Evolutionary conservation across 495 filamentous ascomycete genomes (phyloP).

Genomic region (Penicillium turbatum): DNA sequence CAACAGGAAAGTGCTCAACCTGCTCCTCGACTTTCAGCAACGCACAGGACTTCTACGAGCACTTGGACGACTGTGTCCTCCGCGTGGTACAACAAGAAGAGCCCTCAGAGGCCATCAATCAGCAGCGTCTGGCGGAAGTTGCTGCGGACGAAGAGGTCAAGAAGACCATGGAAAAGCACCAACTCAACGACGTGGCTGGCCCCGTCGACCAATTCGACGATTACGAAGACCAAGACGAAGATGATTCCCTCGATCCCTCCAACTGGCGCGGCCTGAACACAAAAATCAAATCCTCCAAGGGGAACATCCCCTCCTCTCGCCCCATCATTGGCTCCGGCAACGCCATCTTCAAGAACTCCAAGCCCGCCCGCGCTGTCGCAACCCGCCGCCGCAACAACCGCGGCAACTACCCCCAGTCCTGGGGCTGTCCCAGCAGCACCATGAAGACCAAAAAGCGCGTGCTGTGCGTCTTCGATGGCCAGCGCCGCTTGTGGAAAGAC

Average conservation of each 20-base stretch:
- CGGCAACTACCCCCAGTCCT: constrained; percentile 85
- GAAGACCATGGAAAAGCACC: constrained; percentile 79
- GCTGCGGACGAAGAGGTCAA: constrained; percentile 77
- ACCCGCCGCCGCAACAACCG: constrained; percentile 76
- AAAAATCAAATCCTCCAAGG: constrained; percentile 38
- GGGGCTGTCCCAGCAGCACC: constrained; percentile 84
- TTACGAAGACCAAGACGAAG: constrained; percentile 58
- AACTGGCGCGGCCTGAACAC: constrained; percentile 47
- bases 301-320: constrained; percentile 38
- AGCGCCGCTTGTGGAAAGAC: constrained; percentile 86
- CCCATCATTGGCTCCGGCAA: constrained; percentile 48
- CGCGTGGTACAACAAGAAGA: constrained; percentile 97
- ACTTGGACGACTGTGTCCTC: constrained; percentile 97
- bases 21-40: constrained; percentile 88
- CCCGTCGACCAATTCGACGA: constrained; percentile 46
- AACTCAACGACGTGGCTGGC: constrained; percentile 56
- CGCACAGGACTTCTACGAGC: constrained; percentile 98
- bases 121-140: constrained; percentile 74
- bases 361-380: constrained; percentile 41
- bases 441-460: constrained; percentile 99
- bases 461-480: constrained; percentile 87
- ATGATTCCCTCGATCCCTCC: constrained; percentile 54
- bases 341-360: constrained; percentile 41
- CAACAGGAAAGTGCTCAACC: constrained; percentile 92
- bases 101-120: constrained; percentile 93